Evolutionary conservation across 2,329 filamentous ascomycete genomes (phyloP), one percentile per base, ranked within the genome.

Genomic region (Dothideomycetes sp.): DNA sequence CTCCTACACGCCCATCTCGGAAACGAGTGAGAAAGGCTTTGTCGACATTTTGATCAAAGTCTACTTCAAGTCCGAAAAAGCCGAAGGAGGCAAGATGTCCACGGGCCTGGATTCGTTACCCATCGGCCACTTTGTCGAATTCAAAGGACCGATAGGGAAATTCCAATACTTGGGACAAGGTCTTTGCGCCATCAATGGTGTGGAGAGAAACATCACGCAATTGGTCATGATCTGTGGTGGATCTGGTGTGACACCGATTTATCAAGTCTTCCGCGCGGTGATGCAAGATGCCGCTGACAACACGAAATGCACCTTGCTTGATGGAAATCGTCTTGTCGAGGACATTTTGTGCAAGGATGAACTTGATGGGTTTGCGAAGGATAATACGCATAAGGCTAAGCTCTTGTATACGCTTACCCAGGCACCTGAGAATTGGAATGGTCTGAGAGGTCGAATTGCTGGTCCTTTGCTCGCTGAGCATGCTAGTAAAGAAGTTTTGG

Each of bases 171-270:
- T 80, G 0, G 82, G 83, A 0, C 62, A 67, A 0, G 86, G 87
- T 0, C 47, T 61, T 2, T 85, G 82, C 51, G 55, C 64, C 1
- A 63, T 94, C 29, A 74, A 74, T 22, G 73, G 73, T 0, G 69
- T 65, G 15, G 58, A 67, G 43, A 66, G 79, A 8, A 61, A 51
- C 0, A 73, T 93, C 1, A 73, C 71, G 38, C 73, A 71, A 10
- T 85, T 94, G 59, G 68, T 83, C 55, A 94, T 94, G 86, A 78
- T 94, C 22, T 91, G 84, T 51, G 88, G 74, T 11, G 88, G 88
- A 5, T 84, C 77, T n/a, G 88, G 88, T 1, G 82, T 95, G 53
- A 94, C 88, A n/a, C 88, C 88, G 0, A 84, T 94, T 48, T 91
- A 80, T 57, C 84, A 91, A 54, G 83, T 94, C 3, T 66, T 93